phyloP scores from a whole-genome alignment of 2,329 filamentous ascomycete species.

The Colletotrichum scovillei region DNA sequence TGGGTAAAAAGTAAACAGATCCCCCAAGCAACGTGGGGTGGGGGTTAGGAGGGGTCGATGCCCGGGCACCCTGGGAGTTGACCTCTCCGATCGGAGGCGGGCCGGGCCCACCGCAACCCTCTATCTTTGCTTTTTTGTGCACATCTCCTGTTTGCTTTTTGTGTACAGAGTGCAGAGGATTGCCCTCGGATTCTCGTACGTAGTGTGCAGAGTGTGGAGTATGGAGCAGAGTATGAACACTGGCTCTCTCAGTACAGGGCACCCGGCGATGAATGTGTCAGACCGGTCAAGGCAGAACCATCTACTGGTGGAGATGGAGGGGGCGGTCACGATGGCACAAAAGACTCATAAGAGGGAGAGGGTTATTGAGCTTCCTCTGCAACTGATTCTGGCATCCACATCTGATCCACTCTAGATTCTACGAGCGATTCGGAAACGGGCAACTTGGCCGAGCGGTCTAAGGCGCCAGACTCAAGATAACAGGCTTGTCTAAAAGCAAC shows the following conservation, averaged over 20 bases:
- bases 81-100: neutral
- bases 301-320: neutral
- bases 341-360: neutral
- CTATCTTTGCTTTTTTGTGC: neutral
- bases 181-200: no score
- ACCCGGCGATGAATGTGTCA: neutral
- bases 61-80: neutral
- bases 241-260: no score
- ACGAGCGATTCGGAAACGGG: neutral
- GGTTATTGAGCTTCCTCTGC: neutral
- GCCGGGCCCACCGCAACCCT: neutral
- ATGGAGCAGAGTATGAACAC: no score
- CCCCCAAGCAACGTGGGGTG: neutral
- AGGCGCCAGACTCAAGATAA: conserved; percentile 36
- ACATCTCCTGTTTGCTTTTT: neutral
- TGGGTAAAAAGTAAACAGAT: neutral
- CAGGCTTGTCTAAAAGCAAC: neutral
- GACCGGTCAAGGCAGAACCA: no score
- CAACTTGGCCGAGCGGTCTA: conserved; percentile 37
- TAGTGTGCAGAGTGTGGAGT: no score
- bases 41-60: neutral
- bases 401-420: neutral
- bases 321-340: no score
- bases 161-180: neutral
- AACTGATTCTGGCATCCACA: neutral